Evolutionary conservation across 768 basidiomycete genomes (phyloP), one percentile per base, ranked within the genome.

Genomic region (Kondoa subrosea): DNA sequence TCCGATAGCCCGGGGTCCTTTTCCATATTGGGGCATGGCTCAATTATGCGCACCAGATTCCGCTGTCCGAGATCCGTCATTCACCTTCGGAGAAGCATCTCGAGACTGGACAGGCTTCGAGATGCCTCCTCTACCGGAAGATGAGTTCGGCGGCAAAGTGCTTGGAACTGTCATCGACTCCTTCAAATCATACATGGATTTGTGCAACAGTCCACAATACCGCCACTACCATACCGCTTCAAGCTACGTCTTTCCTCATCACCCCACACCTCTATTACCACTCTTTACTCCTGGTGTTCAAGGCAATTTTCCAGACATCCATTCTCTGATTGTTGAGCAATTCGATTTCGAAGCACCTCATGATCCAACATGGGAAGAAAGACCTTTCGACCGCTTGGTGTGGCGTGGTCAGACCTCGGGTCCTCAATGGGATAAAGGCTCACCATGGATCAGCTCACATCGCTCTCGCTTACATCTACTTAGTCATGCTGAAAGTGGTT

Each of bases 401-500:
- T 80, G 79, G 79, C 73, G 79, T 4, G 80, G 80, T 1, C 76
- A 77, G n/a, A 78, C 77, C 2, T 78, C 78, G 0, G 80, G 80
- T 3, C 75, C 71, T 32, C 56, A 73, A 17, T 74, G 71, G 68
- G 71, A 71, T 40, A 64, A 61, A 64, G 17, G 56, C 31, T 71
- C 69, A 29, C 70, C 73, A 4, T 76, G 76, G 76, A 65, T 67
- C 57, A 68, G 71, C 25, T 72, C 74, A 15, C 76, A 76, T 26
- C 72, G 76, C 30, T 68, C 74, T 1, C 62, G 76, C 1, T 64
- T 76, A 1, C 74, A 74, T 63, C 67, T 74, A 29, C 67, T 74
- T 34, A 68, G 68, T 14, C 74, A 74, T 30, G 65, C 66, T 1
- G 74, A 74, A 56, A 67, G 61, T 15, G 74, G 73, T 1, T 2